phyloP scores from a whole-genome alignment of 352 stramenopile genomes.

The Globisporangium yorkense region DNA sequence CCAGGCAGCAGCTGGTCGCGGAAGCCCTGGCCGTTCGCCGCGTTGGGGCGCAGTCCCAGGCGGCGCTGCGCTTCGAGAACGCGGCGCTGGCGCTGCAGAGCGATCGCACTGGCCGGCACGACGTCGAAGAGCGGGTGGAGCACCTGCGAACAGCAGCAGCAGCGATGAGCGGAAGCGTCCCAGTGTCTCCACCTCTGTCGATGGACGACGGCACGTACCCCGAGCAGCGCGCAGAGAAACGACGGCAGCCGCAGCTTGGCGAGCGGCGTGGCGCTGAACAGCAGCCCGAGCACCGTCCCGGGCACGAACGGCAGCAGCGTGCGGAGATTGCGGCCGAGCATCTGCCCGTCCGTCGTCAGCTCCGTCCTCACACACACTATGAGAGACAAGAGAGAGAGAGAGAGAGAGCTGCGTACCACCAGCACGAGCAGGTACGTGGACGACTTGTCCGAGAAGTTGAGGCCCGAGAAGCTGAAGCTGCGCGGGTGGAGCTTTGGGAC shows the following conservation, averaged over 20 bases:
- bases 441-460: conserved; percentile 84
- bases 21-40: conserved; percentile 49
- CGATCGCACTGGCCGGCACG: conserved; percentile 52
- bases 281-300: conserved; percentile 47
- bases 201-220: conserved; percentile 19
- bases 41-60: conserved; percentile 44
- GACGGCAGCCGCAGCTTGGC: conserved; percentile 65
- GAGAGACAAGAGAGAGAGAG: no score
- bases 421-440: conserved; percentile 65
- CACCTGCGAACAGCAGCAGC: conserved; percentile 16
- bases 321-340: conserved; percentile 52
- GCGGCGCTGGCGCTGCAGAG: conserved; percentile 68
- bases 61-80: conserved; percentile 66
- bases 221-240: conserved; percentile 59
- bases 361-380: no score
- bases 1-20: conserved; percentile 77
- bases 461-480: conserved; percentile 44
- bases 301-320: conserved; percentile 57
- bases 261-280: conserved; percentile 70
- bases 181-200: background rate
- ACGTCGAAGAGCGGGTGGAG: conserved; percentile 78
- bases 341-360: conserved; percentile 20
- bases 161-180: background rate
- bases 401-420: conserved; percentile 36
- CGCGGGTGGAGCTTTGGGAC: conserved; percentile 70